phyloP scores from a whole-genome alignment of 148 eudicot species.

The Camellia granthamiana region DNA sequence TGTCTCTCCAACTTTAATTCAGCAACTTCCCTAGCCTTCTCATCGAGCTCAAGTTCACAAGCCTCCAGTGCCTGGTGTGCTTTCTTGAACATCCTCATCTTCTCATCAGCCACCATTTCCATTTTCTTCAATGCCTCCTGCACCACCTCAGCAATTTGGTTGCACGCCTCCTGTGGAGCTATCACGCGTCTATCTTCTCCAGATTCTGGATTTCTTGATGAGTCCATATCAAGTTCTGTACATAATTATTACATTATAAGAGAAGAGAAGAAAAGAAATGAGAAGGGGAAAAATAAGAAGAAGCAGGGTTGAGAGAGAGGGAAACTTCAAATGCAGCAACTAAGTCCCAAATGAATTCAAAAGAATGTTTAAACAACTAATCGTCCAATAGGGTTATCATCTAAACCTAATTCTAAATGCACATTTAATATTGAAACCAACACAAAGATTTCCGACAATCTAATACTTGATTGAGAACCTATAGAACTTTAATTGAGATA shows the following conservation, averaged over 20 bases:
- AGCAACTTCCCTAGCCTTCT: constrained; percentile 51
- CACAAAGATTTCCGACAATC: no score
- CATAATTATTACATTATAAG: background rate
- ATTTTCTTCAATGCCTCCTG: constrained; percentile 58
- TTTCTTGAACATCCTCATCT: constrained; percentile 49
- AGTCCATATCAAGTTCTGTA: constrained; percentile 49
- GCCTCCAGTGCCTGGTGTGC: constrained; percentile 40
- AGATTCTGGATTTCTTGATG: constrained; percentile 34
- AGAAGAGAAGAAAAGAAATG: background rate
- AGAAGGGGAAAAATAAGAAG: no score
- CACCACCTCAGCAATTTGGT: constrained; percentile 55
- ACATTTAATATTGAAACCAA: no score
- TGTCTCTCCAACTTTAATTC: constrained; percentile 51
- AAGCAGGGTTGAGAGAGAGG: no score
- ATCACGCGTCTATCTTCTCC: constrained; percentile 40
- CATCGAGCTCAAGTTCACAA: constrained; percentile 54
- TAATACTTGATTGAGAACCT: no score
- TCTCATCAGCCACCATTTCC: constrained; percentile 65
- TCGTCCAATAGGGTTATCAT: no score
- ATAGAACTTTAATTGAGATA: no score
- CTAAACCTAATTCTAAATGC: no score
- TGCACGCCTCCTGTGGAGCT: constrained; percentile 63
- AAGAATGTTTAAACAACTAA: background rate
- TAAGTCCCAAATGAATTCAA: background rate
- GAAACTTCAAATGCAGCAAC: no score